Evolutionary conservation across 2,329 filamentous ascomycete species (phyloP), one percentile per base, ranked within the genome.

Genomic region (Apiospora saccharicola): DNA sequence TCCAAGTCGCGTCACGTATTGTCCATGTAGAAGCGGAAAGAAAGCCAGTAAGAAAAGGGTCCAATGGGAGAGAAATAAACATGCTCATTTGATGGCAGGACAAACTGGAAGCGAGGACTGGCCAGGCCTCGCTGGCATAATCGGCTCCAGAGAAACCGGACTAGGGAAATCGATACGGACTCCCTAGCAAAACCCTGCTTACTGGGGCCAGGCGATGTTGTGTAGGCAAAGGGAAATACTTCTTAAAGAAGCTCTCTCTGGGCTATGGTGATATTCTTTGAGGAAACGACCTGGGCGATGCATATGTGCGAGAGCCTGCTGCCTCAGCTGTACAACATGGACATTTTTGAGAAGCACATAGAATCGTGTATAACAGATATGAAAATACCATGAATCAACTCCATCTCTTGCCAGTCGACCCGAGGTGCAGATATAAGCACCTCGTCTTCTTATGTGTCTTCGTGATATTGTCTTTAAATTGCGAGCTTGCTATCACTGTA

Each of bases 1-100:
- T 75, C 83, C 19, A 90, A 90, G 86, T 86, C 88, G 70, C 81
- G 89, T 74, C 83, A 81, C 77, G 80, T 83, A 76, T 72, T 89
- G 74, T 79, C 81, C 34, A 78, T 78, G 71, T 84, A 77, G 69
- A 30, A 24, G 14, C 19, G 34, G 19, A 19, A 22, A 14, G 2
- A 41, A 7, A 61, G 4, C 30, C 19, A 61, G 22, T 7, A 34
- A 16, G 30, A 30, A 37, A 13, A 64, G 14, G 19, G 3, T 1
- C 34, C 19, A 12, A 41, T 13, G 30, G 30, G 24, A 64, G 34
- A 41, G 37, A 8, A 10, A 37, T 19, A 7, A 7, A 49, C 5
- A 49, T 41, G 37, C 2, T 41, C 1, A n/a, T 49, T 10, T 12
- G 46, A 49, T 10, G 10, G 4, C 13, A 14, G 49, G 10, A 4